Conservation (phyloP, 306 rosid genomes). For the Quercus wislizeni region DNA sequence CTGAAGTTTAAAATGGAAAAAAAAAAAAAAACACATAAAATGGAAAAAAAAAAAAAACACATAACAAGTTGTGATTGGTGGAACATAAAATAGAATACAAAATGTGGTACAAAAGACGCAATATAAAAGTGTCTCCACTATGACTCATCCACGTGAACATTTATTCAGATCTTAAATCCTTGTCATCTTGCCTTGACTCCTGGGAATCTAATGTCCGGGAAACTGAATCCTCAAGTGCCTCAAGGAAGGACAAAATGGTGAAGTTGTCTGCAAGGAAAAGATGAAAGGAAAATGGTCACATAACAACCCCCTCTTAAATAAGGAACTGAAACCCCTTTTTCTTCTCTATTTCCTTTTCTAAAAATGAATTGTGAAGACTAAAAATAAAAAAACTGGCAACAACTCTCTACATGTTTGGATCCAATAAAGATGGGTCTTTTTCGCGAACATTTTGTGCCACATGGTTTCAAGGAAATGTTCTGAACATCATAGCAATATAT, state of each 20-base stretch:
- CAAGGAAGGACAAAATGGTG: slow-evolving; percentile 82
- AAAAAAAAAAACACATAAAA: neutral
- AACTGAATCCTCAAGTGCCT: slow-evolving; percentile 92
- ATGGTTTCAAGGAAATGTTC: neutral
- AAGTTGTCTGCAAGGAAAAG: slow-evolving; percentile 64
- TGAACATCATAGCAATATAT: neutral
- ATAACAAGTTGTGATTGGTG: no score
- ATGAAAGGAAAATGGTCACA: neutral
- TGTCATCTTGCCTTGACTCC: slow-evolving; percentile 61
- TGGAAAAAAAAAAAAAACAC: neutral
- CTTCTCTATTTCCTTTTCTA: neutral
- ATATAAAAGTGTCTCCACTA: slow-evolving; percentile 26
- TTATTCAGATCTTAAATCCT: slow-evolving; percentile 66
- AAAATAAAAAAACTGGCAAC: neutral
- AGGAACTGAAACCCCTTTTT: neutral
- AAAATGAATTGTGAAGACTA: neutral
- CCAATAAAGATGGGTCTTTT: neutral
- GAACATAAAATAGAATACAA: no score
- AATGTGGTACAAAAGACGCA: neutral
- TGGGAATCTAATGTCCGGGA: slow-evolving; percentile 35
- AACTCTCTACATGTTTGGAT: neutral
- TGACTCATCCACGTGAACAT: slow-evolving; percentile 75
- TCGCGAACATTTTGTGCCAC: neutral
- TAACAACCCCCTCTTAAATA: neutral
- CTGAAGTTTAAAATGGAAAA: no score